Evolutionary conservation across 2,329 filamentous ascomycete species (phyloP).

Genomic region (Chaetoscypha palmicola): DNA sequence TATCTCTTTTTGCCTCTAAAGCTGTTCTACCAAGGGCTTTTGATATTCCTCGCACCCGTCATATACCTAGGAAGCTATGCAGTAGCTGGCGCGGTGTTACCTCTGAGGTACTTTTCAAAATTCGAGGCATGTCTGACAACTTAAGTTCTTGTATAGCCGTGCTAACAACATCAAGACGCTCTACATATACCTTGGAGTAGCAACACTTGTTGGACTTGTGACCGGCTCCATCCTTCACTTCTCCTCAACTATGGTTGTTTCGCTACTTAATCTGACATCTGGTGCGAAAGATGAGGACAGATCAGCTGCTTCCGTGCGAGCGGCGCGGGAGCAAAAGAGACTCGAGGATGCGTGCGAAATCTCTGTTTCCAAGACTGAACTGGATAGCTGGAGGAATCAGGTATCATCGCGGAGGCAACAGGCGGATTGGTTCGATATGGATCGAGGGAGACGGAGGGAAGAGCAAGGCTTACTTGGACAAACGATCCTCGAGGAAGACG

Average conservation of each 20-base stretch:
- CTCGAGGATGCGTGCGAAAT: conserved; percentile 22
- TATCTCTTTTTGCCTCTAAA: conserved; percentile 22
- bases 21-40: conserved; percentile 14
- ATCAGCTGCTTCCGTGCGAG: conserved; percentile 22
- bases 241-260: conserved; percentile 47
- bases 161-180: conserved; percentile 32
- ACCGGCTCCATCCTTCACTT: conserved; percentile 54
- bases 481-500: conserved; percentile 67
- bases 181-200: conserved; percentile 52
- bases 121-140: conserved; percentile 23
- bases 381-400: conserved; percentile 10
- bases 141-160: background rate
- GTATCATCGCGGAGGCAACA: conserved; percentile 20
- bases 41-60: conserved; percentile 22
- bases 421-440: conserved; percentile 26
- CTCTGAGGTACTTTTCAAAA: conserved; percentile 24
- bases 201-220: conserved; percentile 58
- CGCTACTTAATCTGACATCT: conserved; percentile 40
- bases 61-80: conserved; percentile 23
- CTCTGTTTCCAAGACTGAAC: conserved; percentile 11
- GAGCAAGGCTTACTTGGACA: conserved; percentile 49
- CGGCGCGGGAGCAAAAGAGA: conserved; percentile 22
- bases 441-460: conserved; percentile 19
- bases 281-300: conserved; percentile 15
- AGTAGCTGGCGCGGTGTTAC: conserved; percentile 19